Base-by-base conservation (phyloP, 371 early-diverging fungal species). In the Mucor indicus region DNA sequence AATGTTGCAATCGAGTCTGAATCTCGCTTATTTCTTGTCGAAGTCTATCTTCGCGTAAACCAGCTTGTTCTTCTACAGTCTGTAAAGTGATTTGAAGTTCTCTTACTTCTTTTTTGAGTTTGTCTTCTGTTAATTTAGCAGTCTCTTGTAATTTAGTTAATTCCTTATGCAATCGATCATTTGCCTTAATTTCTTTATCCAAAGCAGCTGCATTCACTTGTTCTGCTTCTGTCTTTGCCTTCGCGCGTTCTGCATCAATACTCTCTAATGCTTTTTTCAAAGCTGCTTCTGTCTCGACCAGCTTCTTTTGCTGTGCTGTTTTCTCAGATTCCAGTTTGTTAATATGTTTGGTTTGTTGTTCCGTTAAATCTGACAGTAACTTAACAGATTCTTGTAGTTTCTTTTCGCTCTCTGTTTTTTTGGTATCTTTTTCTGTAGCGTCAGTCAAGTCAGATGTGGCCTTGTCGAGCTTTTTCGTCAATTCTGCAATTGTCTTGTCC, bases 301-400 rank as follows among this genome's bases (percentile, higher is more conserved):
- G 52, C 12, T 74, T 67, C 1, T 82, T 80, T 12, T 69, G 59
- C 1, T 60, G 45, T 0, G 50, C 44, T 0, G 55, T 30, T 10
- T 81, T 58, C 16, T 87, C 86, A 0, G 70, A 57, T 44, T 89
- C 87, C 5, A 86, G 53, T 39, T 76, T 70, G 21, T 69, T 68
- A 42, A 83, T 74, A 41, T 84, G 86, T 20, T 78, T 82, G 33
- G 79, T 81, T 32, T 88, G 88, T 37, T 79, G 76, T 20, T 87
- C 85, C 11, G 75, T 69, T 29, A 69, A 48, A 17, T 80, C 80
- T 4, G 60, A 69, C 11, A 81, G 55, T 8, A 67, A 43, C 29
- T 75, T 74, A 20, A 83, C 51, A n/a, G 72, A 70, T 31, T 83
- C 86, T 50, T 74, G 67, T 10, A 75, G 63, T 22, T 69, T 72